These are phyloP conservation scores for Talaromyces stipitatus DNA, from an alignment of 495 filamentous ascomycete genomes.

Conservation along the genomic window DNA sequence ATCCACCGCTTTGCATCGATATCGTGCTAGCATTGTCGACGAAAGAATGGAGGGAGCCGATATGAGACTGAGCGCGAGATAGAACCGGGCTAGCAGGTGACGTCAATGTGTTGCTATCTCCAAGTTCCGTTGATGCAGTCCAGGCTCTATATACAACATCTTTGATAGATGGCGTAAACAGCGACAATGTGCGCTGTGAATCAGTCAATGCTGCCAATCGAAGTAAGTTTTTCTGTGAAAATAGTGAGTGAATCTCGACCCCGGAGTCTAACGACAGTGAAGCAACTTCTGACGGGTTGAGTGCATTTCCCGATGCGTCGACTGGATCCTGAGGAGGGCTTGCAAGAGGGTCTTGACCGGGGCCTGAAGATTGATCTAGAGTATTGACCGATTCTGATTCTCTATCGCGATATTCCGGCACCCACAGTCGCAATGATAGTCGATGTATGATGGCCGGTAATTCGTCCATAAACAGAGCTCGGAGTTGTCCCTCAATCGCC, in stretches of 20 bases:
- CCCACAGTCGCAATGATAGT: constrained; percentile 83
- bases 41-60: constrained; percentile 50
- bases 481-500: constrained; percentile 90
- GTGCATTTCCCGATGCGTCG: constrained; percentile 64
- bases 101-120: constrained; percentile 49
- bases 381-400: constrained; percentile 43
- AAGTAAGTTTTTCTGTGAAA: constrained; percentile 84
- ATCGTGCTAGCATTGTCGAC: constrained; percentile 35
- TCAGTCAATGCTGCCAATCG: constrained; percentile 68
- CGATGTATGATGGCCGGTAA: constrained; percentile 92
- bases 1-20: constrained; percentile 32
- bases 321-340: constrained; percentile 72
- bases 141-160: constrained; percentile 88
- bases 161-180: constrained; percentile 75
- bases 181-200: constrained; percentile 77
- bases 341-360: constrained; percentile 66
- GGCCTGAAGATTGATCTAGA: constrained; percentile 27
- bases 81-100: constrained; percentile 46
- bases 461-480: constrained; percentile 94
- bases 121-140: constrained; percentile 70
- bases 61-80: constrained; percentile 52
- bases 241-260: constrained; percentile 71
- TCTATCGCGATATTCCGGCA: constrained; percentile 68
- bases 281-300: constrained; percentile 66
- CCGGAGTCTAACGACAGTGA: constrained; percentile 67